Conservation (phyloP, 176 grass and related monocot species). For the Eleusine coracana region DNA sequence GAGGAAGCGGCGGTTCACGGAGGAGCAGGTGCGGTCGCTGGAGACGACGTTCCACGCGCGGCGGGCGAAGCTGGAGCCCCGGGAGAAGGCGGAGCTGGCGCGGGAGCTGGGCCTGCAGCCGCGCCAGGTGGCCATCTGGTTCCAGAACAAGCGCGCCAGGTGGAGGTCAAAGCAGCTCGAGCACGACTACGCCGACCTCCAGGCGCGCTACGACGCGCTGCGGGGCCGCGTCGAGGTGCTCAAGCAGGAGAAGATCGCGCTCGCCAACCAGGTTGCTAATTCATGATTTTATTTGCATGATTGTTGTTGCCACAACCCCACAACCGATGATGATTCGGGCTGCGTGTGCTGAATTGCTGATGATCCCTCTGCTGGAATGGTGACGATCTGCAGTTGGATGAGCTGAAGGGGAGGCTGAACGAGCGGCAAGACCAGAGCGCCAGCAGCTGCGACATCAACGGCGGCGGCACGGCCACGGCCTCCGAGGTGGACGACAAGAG, state of each 20-base stretch:
- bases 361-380: not conserved
- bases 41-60: slow-evolving; percentile 83
- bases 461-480: not conserved
- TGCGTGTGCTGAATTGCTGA: not conserved
- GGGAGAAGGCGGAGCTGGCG: slow-evolving; percentile 81
- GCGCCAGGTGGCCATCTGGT: slow-evolving; percentile 97
- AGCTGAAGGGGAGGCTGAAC: slow-evolving; percentile 39
- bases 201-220: slow-evolving; percentile 57
- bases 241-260: slow-evolving; percentile 50
- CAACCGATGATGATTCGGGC: not conserved
- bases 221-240: slow-evolving; percentile 44
- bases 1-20: slow-evolving; percentile 87
- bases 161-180: slow-evolving; percentile 95
- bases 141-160: slow-evolving; percentile 93
- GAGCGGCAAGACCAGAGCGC: slow-evolving; percentile 37
- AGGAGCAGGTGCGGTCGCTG: slow-evolving; percentile 92
- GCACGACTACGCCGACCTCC: slow-evolving; percentile 72
- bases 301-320: not conserved
- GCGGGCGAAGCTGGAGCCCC: slow-evolving; percentile 72
- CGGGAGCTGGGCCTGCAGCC: slow-evolving; percentile 82
- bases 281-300: not conserved
- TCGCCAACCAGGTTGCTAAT: slow-evolving; percentile 45
- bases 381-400: slow-evolving; percentile 35
- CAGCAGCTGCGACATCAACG: slow-evolving; percentile 32
- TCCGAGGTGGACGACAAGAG: slow-evolving; percentile 22